These are phyloP conservation scores for Nakataea oryzae DNA, from an alignment of 2,329 filamentous ascomycete genomes.

Conservation along the genomic window DNA sequence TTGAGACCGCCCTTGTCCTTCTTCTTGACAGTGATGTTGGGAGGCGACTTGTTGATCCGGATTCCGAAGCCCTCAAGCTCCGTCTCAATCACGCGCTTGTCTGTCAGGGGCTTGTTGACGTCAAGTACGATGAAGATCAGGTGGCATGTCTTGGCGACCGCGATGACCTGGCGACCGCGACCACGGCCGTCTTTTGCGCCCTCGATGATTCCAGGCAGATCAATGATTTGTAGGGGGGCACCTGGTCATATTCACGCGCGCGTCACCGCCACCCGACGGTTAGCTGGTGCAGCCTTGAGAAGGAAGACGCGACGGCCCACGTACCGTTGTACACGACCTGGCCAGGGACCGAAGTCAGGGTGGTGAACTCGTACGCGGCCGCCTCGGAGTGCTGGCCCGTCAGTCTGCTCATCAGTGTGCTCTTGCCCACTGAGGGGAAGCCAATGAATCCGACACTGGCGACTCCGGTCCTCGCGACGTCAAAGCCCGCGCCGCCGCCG, in stretches of 20 bases:
- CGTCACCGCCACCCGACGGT: neutral
- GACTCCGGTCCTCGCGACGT: slow-evolving; percentile 94
- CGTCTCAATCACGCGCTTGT: slow-evolving; percentile 90
- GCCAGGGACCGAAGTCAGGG: slow-evolving; percentile 90
- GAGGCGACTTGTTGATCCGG: slow-evolving; percentile 91
- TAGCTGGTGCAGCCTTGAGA: slow-evolving; percentile 5
- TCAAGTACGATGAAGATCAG: slow-evolving; percentile 97
- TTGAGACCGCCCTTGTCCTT: slow-evolving; percentile 97
- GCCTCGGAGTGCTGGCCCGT: slow-evolving; percentile 97
- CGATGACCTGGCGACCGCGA: slow-evolving; percentile 95
- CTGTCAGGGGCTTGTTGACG: slow-evolving; percentile 95
- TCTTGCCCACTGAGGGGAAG: slow-evolving; percentile 96
- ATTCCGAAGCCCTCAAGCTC: slow-evolving; percentile 97
- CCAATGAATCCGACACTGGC: slow-evolving; percentile 96
- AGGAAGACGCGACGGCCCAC: slow-evolving; percentile 2
- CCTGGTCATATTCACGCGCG: slow-evolving; percentile 25
- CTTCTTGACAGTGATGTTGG: slow-evolving; percentile 99
- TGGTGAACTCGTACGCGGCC: slow-evolving; percentile 97
- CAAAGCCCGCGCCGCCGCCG: slow-evolving; percentile 80
- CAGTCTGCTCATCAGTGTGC: slow-evolving; percentile 88
- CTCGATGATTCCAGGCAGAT: slow-evolving; percentile 97
- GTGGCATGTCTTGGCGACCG: slow-evolving; percentile 97
- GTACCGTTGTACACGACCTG: slow-evolving; percentile 86
- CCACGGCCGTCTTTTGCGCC: slow-evolving; percentile 97
- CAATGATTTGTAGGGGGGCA: slow-evolving; percentile 94